A percentile compares a stretch with the other conserved stretches of the same genome.
Conservation (phyloP, 768 basidiomycete species). For the Kwoniella newhampshirensis region DNA sequence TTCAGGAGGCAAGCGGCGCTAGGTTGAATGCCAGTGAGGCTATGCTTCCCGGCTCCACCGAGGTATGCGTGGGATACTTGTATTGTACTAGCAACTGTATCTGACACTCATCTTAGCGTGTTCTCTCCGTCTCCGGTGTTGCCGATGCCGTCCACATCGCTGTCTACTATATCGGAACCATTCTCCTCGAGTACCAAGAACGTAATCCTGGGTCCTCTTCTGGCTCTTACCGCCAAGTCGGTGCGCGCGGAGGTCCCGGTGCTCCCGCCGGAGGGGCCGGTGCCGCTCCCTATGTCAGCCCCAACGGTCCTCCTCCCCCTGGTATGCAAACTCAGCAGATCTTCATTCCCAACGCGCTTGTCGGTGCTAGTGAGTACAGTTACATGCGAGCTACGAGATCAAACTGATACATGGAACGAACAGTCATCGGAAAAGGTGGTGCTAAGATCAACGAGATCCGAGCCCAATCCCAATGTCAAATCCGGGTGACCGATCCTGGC, state of each 20-base stretch:
- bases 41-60: constrained; percentile 98
- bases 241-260: constrained; percentile 50
- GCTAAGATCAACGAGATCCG: constrained; percentile 99
- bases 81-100: not conserved
- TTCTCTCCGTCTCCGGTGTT: constrained; percentile 95
- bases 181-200: constrained; percentile 73
- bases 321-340: constrained; percentile 90
- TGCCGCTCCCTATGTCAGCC: constrained; percentile 39
- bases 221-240: constrained; percentile 65
- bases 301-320: constrained; percentile 23
- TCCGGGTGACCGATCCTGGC: constrained; percentile 98
- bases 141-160: constrained; percentile 99
- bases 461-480: constrained; percentile 89
- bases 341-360: constrained; percentile 95
- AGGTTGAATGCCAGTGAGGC: constrained; percentile 94
- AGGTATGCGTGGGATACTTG: constrained; percentile 61
- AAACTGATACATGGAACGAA: not conserved
- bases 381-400: not conserved
- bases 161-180: constrained; percentile 98
- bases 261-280: constrained; percentile 56
- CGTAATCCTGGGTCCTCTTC: constrained; percentile 59
- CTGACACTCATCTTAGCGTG: constrained; percentile 62
- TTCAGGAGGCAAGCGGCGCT: constrained; percentile 97
- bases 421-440: constrained; percentile 92
- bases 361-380: constrained; percentile 58